Base-by-base conservation (phyloP, 139 green algal genomes). In the Klebsormidium nitens region DNA sequence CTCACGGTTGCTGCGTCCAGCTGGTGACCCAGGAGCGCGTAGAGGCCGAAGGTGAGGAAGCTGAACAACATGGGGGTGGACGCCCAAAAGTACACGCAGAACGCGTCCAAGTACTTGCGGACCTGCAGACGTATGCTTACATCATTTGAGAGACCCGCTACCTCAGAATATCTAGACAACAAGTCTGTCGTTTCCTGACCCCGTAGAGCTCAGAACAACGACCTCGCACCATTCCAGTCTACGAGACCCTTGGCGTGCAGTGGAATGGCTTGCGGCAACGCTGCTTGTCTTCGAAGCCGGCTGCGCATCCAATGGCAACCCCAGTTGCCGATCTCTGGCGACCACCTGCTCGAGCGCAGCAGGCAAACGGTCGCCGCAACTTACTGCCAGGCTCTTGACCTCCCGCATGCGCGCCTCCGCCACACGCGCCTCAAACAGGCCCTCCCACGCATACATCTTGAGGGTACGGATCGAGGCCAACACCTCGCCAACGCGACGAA, bases 21-120 rank as follows among this genome's bases (percentile, higher is more conserved):
- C 5, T 63, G 63, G 46, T 84, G 62, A 0, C 87, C 88, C 38
- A 86, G 67, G 29, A 85, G 59, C 38, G 82, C 84, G 35, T 87
- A 79, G 42, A 87, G 68, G 1, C 77, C 81, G 62, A 93, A 91
- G 1, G 83, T 91, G 26, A 79, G 58, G 1, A 79, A 36, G 31
- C 64, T 74, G 62, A 94, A 86, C n/a, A 96, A 77, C 46, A 95
- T 36, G 2, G 60, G 46, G 2, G 71, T 78, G 42, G 32, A 78
- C 50, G 89, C 90, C 91, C 91, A 96, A 35, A 91, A 87, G 71
- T 89, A 96, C 1, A 96, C 91, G 66, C 91, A 96, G 39, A 91
- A 63, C 0, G 91, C 91, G 49, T 96, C 91, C 49, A 96, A 68
- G 70, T 96, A 96, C 77, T 96, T 96, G 52, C 84, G 81, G 6